Conservation (phyloP, 192 early-diverging fungal species). For the Dissophora globulifera region DNA sequence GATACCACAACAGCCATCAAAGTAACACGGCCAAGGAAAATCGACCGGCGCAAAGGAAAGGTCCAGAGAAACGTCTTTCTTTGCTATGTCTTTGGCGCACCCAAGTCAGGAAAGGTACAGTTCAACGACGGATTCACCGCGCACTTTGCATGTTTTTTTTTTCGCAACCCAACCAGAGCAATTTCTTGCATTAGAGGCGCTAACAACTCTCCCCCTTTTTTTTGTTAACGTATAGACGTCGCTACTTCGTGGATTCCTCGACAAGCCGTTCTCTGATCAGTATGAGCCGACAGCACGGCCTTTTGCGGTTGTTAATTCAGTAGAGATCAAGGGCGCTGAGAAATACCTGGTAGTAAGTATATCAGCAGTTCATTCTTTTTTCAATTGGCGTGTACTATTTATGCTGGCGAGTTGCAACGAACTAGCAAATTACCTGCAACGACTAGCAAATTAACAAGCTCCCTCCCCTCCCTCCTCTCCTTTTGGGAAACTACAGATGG, state of each 20-base stretch:
- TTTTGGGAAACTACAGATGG: no score
- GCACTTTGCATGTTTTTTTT: no score
- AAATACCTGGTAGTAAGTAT: conserved; percentile 91
- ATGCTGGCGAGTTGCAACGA: no score
- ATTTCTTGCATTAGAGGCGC: neutral
- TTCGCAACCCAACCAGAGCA: no score
- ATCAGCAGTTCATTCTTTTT: no score
- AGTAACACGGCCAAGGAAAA: conserved; percentile 73
- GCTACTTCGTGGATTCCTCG: conserved; percentile 85
- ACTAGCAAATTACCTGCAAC: no score
- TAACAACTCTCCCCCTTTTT: neutral
- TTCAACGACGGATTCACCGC: neutral
- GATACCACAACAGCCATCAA: conserved; percentile 92
- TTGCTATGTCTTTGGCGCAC: conserved; percentile 95
- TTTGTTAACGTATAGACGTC: conserved; percentile 64
- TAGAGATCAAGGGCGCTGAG: conserved; percentile 93
- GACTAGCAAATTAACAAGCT: no score
- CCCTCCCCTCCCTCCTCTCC: no score
- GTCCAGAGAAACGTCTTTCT: conserved; percentile 91
- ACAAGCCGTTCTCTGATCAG: conserved; percentile 80
- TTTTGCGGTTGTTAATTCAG: conserved; percentile 92
- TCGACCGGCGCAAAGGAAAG: conserved; percentile 83
- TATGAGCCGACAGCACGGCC: conserved; percentile 82
- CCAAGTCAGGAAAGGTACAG: conserved; percentile 89
- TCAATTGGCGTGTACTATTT: no score